phyloP scores from a whole-genome alignment of 495 filamentous ascomycete genomes.

The Tuber indicum region DNA sequence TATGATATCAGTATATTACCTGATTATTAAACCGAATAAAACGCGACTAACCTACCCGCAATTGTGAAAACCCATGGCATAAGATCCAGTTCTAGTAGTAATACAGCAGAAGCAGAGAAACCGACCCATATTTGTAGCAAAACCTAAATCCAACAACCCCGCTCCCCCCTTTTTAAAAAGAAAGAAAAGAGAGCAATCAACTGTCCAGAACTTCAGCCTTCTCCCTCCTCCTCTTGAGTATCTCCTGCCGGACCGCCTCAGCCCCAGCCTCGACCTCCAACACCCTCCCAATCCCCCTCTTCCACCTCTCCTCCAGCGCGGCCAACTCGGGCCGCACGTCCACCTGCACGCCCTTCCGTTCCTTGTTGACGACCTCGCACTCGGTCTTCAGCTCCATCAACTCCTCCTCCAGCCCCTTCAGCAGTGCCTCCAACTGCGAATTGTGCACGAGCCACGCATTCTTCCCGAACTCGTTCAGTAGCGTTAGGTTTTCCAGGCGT shows the following conservation, averaged over 20 bases:
- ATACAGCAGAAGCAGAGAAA: background rate
- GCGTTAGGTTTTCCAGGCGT: slow-evolving; percentile 61
- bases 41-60: background rate
- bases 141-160: background rate
- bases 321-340: slow-evolving; percentile 59
- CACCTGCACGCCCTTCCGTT: slow-evolving; percentile 64
- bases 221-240: slow-evolving; percentile 48
- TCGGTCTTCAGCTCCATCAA: slow-evolving; percentile 57
- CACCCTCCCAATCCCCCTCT: slow-evolving; percentile 60
- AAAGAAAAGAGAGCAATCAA: background rate
- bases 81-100: background rate
- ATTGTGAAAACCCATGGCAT: background rate
- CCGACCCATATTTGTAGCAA: background rate
- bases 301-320: slow-evolving; percentile 67
- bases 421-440: slow-evolving; percentile 63
- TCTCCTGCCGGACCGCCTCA: slow-evolving; percentile 61
- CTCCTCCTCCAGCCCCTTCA: slow-evolving; percentile 68
- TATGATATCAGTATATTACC: background rate
- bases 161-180: background rate
- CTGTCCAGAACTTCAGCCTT: background rate
- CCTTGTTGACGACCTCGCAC: slow-evolving; percentile 63
- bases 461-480: slow-evolving; percentile 74
- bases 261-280: slow-evolving; percentile 70
- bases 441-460: slow-evolving; percentile 89
- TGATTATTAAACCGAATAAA: background rate